phyloP scores from a whole-genome alignment of 257 asterid species.

The Solanum pinnatisectum region DNA sequence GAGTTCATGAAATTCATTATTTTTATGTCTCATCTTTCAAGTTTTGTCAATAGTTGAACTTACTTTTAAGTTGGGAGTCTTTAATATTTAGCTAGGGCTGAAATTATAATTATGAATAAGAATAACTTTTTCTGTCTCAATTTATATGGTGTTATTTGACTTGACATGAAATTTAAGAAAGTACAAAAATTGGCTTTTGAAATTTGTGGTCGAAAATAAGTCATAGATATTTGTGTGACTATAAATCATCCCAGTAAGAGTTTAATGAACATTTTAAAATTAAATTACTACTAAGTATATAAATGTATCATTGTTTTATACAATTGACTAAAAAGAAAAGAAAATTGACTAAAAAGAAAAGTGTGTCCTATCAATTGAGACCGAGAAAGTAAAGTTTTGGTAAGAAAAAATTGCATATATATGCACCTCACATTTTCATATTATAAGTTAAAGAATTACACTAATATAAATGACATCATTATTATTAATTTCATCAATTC shows the following conservation, averaged over 20 bases:
- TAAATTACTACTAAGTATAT: no score
- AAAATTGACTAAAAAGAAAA: no score
- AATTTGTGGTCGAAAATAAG: background rate
- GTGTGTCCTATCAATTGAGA: no score
- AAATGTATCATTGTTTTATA: background rate
- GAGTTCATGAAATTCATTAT: background rate
- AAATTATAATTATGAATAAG: no score
- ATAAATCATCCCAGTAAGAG: rapidly evolving
- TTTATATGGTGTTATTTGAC: no score
- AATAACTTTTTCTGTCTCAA: no score
- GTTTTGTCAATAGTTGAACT: background rate
- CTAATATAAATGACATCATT: background rate
- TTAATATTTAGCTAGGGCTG: background rate
- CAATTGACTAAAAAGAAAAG: no score
- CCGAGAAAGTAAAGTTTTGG: background rate
- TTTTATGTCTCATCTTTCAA: background rate
- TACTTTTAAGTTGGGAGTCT: background rate
- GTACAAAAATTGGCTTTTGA: no score
- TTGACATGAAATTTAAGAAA: no score
- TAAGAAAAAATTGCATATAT: background rate
- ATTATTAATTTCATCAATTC: background rate
- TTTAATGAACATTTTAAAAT: background rate
- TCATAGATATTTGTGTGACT: background rate
- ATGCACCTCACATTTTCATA: background rate
- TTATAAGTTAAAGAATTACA: background rate